Conservation (phyloP, 2,329 filamentous ascomycete genomes). For the Alternaria infectoria region DNA sequence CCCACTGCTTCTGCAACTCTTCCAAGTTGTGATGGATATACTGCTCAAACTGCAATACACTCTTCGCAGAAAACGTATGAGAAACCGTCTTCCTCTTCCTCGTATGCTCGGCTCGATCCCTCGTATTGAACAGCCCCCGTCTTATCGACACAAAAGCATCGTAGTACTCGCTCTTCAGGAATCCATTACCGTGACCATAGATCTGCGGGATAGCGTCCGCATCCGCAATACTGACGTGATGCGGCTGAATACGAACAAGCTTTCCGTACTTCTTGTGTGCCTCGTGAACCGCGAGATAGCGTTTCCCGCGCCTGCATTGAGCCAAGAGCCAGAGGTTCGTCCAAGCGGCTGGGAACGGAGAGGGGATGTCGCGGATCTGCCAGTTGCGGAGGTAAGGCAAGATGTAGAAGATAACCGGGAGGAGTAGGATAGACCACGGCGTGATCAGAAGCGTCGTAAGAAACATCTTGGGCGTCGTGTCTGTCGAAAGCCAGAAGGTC, state of each 20-base stretch:
- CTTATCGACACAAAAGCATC: constrained; percentile 89
- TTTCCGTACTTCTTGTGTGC: constrained; percentile 77
- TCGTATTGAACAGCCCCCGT: constrained; percentile 87
- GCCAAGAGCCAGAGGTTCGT: constrained; percentile 81
- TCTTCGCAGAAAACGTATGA: constrained; percentile 85
- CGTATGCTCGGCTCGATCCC: constrained; percentile 79
- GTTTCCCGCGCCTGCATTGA: constrained; percentile 65
- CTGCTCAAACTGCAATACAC: constrained; percentile 82
- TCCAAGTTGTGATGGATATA: constrained; percentile 84
- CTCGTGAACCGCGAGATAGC: constrained; percentile 67
- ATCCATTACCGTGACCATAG: constrained; percentile 69
- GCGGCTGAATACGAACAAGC: constrained; percentile 82
- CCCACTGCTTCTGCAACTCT: constrained; percentile 75
- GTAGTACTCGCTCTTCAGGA: constrained; percentile 75
- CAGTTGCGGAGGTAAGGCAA: constrained; percentile 66
- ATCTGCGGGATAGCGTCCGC: constrained; percentile 76
- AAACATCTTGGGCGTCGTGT: constrained; percentile 32
- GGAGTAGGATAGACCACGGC: constrained; percentile 56
- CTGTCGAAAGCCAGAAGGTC: background rate
- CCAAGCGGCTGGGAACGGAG: constrained; percentile 70
- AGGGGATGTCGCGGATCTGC: constrained; percentile 63
- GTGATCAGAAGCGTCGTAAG: constrained; percentile 49
- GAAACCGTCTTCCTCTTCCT: constrained; percentile 89
- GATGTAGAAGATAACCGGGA: constrained; percentile 62
- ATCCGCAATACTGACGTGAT: constrained; percentile 83